phyloP scores from a whole-genome alignment of 805 yeast genomes.

The Kodamaea sagamina region DNA sequence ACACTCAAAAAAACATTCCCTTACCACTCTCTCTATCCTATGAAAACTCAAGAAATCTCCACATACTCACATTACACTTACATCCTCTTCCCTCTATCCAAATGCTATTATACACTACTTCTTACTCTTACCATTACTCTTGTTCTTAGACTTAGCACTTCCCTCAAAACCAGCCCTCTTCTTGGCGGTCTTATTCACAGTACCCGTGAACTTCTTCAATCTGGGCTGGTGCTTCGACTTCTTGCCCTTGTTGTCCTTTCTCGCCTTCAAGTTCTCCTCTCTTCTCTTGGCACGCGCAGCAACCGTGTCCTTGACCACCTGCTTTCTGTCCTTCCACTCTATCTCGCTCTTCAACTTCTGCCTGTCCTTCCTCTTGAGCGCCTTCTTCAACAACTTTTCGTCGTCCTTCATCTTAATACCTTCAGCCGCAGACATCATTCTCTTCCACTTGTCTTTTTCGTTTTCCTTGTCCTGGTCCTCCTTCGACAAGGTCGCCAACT shows the following conservation, averaged over 20 bases:
- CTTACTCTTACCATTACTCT: conserved; percentile 7
- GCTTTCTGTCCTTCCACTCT: conserved; percentile 92
- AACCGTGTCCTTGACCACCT: conserved; percentile 71
- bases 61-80: neutral
- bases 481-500: conserved; percentile 56
- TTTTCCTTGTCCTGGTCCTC: conserved; percentile 61
- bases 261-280: conserved; percentile 83
- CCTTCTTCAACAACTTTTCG: conserved; percentile 81
- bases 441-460: conserved; percentile 83
- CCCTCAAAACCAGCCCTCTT: conserved; percentile 94
- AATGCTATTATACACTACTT: conserved; percentile 1
- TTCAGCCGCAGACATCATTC: conserved; percentile 81
- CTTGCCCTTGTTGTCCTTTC: conserved; percentile 83
- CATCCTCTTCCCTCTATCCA: neutral
- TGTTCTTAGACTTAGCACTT: conserved; percentile 45
- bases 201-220: conserved; percentile 65
- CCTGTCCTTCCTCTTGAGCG: conserved; percentile 80
- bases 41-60: neutral
- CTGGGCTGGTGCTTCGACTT: conserved; percentile 73
- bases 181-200: conserved; percentile 47
- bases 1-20: neutral
- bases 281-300: conserved; percentile 80
- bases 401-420: conserved; percentile 89
- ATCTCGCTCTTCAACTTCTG: conserved; percentile 81
- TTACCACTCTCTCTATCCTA: neutral